These are phyloP conservation scores for Sugiyamaella smithiae DNA, from an alignment of 805 yeast genomes.

Conservation along the genomic window DNA sequence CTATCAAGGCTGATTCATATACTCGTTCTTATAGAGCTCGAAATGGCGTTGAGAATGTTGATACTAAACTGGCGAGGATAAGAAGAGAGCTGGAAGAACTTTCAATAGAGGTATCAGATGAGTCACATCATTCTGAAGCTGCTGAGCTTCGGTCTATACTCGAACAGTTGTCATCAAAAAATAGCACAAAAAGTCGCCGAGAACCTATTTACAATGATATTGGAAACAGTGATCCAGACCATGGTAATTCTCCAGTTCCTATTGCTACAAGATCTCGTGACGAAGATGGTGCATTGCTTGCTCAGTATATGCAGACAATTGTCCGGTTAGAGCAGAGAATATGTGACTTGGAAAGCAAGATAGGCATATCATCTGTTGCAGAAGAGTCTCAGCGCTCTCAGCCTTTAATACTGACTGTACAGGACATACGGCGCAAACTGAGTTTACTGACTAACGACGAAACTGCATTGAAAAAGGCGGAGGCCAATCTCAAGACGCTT, in stretches of 20 bases:
- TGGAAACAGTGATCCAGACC: neutral
- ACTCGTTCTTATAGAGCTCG: conserved; percentile 11
- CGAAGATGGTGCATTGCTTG: neutral
- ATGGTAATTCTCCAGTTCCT: too few species aligned
- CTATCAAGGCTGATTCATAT: conserved; percentile 5
- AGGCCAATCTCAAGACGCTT: conserved; percentile 16
- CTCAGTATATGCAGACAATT: conserved; percentile 6
- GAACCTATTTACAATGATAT: neutral
- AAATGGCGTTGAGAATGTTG: conserved; percentile 15
- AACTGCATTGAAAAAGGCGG: conserved; percentile 7
- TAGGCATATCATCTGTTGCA: conserved; percentile 10
- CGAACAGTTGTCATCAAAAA: neutral
- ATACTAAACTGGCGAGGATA: conserved; percentile 21
- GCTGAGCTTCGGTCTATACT: conserved; percentile 13
- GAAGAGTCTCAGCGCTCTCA: neutral
- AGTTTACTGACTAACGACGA: conserved; percentile 18
- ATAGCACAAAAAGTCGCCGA: neutral
- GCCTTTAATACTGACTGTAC: conserved; percentile 12
- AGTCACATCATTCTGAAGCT: conserved; percentile 26
- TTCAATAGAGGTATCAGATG: conserved; percentile 11
- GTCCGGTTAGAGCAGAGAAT: conserved; percentile 28
- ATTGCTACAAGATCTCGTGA: neutral
- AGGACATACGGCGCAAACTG: conserved; percentile 14
- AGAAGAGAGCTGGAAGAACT: conserved; percentile 23
- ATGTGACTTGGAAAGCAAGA: conserved; percentile 27